phyloP scores from a whole-genome alignment of 768 basidiomycete genomes.

The Leccinum boreale region DNA sequence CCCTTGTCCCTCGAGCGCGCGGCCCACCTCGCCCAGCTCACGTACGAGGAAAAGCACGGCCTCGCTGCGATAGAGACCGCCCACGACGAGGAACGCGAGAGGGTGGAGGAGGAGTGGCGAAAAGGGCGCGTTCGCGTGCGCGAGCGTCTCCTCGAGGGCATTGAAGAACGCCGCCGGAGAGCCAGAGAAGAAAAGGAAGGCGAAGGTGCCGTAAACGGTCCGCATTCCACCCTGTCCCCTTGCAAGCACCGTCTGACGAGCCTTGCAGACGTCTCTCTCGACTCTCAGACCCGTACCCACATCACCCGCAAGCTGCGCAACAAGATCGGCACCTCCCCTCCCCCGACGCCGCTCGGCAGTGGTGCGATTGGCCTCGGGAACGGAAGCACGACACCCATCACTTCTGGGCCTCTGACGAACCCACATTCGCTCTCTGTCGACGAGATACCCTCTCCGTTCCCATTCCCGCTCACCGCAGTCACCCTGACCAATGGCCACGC shows the following conservation, averaged over 20 bases:
- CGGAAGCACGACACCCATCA: slow-evolving; percentile 51
- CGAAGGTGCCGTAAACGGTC: slow-evolving; percentile 73
- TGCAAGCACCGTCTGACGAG: slow-evolving; percentile 1
- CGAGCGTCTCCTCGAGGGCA: slow-evolving; percentile 77
- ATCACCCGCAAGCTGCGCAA: slow-evolving; percentile 84
- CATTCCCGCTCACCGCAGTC: slow-evolving; percentile 63
- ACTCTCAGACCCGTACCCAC: slow-evolving; percentile 53
- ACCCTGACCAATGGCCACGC: slow-evolving; percentile 37
- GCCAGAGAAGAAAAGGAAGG: slow-evolving; percentile 89
- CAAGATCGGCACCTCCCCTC: slow-evolving; percentile 74
- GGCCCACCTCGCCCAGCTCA: slow-evolving; percentile 63
- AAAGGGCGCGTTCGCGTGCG: slow-evolving; percentile 71
- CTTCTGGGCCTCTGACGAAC: slow-evolving; percentile 48
- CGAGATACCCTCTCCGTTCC: slow-evolving; percentile 84
- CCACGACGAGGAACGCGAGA: slow-evolving; percentile 73
- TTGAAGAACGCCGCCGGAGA: slow-evolving; percentile 74
- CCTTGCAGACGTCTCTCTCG: slow-evolving; percentile 63
- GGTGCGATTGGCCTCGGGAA: slow-evolving; percentile 35
- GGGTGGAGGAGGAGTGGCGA: slow-evolving; percentile 81
- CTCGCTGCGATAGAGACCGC: slow-evolving; percentile 64
- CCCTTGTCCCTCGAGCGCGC: slow-evolving; percentile 76
- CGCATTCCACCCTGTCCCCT: not conserved
- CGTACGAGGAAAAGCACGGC: slow-evolving; percentile 65
- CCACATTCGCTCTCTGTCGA: slow-evolving; percentile 85
- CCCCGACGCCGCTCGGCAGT: slow-evolving; percentile 62